Evolutionary conservation across 139 green algal genomes (phyloP), one percentile per base, ranked within the genome.

Genomic region (Chlamydomonas urium): DNA sequence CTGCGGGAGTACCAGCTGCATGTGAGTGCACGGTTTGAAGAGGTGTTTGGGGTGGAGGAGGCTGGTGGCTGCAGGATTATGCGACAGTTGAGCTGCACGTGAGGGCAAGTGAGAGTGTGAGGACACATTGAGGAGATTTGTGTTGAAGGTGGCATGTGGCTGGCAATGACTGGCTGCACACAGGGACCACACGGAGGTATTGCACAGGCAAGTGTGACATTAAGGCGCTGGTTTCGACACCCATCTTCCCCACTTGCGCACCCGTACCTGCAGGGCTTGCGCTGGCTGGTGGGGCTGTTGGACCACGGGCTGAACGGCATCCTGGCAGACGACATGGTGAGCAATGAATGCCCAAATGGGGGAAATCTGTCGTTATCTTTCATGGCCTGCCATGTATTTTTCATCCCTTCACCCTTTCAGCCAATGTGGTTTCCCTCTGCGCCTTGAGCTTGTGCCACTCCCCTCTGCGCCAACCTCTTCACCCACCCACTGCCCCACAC

Each of bases 271-370:
- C 78, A 83, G 70, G 92, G 94, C 2, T 79, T 99, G 80, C 85
- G 96, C 75, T 99, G 95, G 95, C 96, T 99, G 90, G 86, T 99
- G 4, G 92, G 81, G 0, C 85, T 99, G 53, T 96, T 97, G 81
- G 96, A 98, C 76, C 96, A 97, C 66, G 85, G 88, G 24, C 84
- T 99, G 42, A 99, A 98, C 76, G 95, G 94, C 73, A 97, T 98
- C 68, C 84, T 99, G 47, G 93, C 94, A 4, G 94, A 98, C 66
- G 94, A 99, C 76, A 98, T 98, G 94, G 90, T 84, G 48, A 24
- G 34, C 74, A 31, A 14, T 34, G 29, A 21, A 56, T n/a, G n/a
- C n/a, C n/a, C n/a, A n/a, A n/a, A n/a, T n/a, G n/a, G n/a, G n/a
- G n/a, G n/a, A n/a, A n/a, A n/a, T n/a, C n/a, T n/a, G n/a, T n/a